Conservation (phyloP, 345 rosid species). For the Gossypium herbaceum region DNA sequence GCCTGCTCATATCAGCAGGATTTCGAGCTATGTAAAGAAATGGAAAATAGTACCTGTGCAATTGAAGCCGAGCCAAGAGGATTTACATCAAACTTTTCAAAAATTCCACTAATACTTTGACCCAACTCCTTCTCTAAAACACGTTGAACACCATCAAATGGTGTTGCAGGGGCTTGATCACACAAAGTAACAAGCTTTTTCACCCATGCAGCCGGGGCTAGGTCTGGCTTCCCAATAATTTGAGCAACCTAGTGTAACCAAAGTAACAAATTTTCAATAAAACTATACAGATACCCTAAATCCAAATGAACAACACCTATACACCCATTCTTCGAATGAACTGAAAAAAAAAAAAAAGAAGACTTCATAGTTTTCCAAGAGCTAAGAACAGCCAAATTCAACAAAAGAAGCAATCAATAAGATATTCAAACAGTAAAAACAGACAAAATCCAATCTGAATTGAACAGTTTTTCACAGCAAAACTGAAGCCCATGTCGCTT, state of each 20-base stretch:
- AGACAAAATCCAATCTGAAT: constrained; percentile 9
- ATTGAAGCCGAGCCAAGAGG: constrained; percentile 98
- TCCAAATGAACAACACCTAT: too few species aligned
- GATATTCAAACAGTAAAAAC: constrained; percentile 1
- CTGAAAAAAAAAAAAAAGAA: not conserved
- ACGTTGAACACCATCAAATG: constrained; percentile 45
- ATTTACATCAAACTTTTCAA: constrained; percentile 66
- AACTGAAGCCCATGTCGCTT: not conserved
- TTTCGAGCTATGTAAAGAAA: not conserved
- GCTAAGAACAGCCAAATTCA: not conserved
- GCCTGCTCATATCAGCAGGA: not conserved
- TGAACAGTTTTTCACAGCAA: not conserved
- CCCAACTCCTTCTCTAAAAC: constrained; percentile 76
- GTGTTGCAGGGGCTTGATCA: constrained; percentile 86
- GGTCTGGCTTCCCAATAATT: constrained; percentile 85
- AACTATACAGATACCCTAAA: too few species aligned
- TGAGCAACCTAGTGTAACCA: constrained; percentile 62
- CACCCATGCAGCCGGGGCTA: constrained; percentile 96
- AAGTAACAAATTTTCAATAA: not conserved
- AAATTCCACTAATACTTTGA: constrained; percentile 45
- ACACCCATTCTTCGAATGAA: too few species aligned
- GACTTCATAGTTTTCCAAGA: not conserved
- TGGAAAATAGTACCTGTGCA: constrained; percentile 64
- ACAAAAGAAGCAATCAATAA: constrained; percentile 6
- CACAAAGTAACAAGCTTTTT: constrained; percentile 81